phyloP scores from a whole-genome alignment of 495 filamentous ascomycete species.

The Sphaerosporella brunnea region DNA sequence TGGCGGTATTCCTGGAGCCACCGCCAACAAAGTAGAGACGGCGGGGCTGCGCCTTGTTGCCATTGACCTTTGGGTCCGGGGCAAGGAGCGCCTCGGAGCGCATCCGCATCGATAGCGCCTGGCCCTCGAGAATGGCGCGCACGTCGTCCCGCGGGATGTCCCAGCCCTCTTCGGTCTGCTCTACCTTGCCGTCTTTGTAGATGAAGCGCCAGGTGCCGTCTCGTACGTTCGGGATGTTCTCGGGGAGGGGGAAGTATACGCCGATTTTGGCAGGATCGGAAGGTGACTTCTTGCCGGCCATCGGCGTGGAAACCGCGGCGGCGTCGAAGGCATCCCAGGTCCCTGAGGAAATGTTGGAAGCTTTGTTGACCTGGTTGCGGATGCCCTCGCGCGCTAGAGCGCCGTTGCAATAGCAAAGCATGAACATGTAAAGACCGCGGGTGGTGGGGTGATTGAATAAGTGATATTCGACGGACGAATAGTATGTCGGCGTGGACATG shows the following conservation, averaged over 20 bases:
- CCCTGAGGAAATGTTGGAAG: slow-evolving; percentile 14
- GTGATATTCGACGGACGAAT: slow-evolving; percentile 70
- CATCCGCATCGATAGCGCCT: slow-evolving; percentile 75
- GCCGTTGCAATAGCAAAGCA: slow-evolving; percentile 99
- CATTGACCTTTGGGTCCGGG: slow-evolving; percentile 35
- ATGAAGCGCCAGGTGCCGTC: slow-evolving; percentile 72
- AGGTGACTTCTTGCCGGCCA: slow-evolving; percentile 40
- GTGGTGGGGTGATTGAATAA: slow-evolving; percentile 83
- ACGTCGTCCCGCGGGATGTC: slow-evolving; percentile 47
- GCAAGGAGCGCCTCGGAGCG: slow-evolving; percentile 58
- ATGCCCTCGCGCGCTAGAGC: slow-evolving; percentile 78
- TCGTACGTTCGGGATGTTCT: slow-evolving; percentile 81
- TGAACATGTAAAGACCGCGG: slow-evolving; percentile 80
- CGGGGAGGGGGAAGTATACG: slow-evolving; percentile 82
- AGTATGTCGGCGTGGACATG: slow-evolving; percentile 82
- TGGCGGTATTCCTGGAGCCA: slow-evolving; percentile 71
- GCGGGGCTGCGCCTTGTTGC: slow-evolving; percentile 52
- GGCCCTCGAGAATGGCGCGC: slow-evolving; percentile 79
- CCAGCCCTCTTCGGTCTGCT: slow-evolving; percentile 30
- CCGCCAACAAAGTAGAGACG: slow-evolving; percentile 89
- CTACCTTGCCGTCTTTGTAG: slow-evolving; percentile 32
- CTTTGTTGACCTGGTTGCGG: slow-evolving; percentile 46
- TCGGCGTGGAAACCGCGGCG: slow-evolving; percentile 41
- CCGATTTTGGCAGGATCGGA: slow-evolving; percentile 57
- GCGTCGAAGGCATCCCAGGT: slow-evolving; percentile 64